Base-by-base conservation (phyloP, 1,139 yeast genomes). In the Blastobotrys capitulatus region DNA sequence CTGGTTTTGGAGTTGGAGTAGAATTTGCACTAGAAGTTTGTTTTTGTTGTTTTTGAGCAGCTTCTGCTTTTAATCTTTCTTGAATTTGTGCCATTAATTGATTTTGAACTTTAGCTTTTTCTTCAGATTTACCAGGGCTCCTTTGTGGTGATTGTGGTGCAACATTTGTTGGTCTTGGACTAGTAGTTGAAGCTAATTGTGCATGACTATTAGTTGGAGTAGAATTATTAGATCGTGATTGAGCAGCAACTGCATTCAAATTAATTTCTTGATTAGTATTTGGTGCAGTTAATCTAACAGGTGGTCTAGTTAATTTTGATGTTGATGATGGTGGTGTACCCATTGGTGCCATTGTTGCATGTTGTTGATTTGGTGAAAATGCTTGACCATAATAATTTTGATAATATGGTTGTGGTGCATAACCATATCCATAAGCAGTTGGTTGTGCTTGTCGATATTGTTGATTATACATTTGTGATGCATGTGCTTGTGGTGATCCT, bases 271-370 rank as follows among this genome's bases (percentile, higher is more conserved):
- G 56, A 45, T 57, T 58, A 27, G 65, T 60, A 19, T 50, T 51
- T 6, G 65, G 65, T 48, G 60, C 65, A 38, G 60, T 53, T 45
- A 61, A 52, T 50, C 57, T 60, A 52, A 61, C 59, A 15, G 64
- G 56, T 20, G 64, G 52, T 38, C 54, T 61, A 19, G 53, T 37
- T 48, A 58, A 57, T 25, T 45, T 38, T 10, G 57, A 53, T 1
- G 46, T 26, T 22, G 39, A 22, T n/a, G 38, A 32, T 2, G 27
- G 20, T 19, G 15, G 42, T 3, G 42, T 15, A 5, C 29, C 42
- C 10, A 15, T 10, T 12, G 40, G 29, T 2, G 38, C 16, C 36
- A 42, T 27, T 15, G 27, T 19, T 29, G 22, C 35, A 19, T 26
- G 41, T 27, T 42, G 42, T 12, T 44, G 47, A 44, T 29, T 38